Evolutionary conservation across 2,329 filamentous ascomycete genomes (phyloP).

Genomic region (Endoconidiophora laricicola): DNA sequence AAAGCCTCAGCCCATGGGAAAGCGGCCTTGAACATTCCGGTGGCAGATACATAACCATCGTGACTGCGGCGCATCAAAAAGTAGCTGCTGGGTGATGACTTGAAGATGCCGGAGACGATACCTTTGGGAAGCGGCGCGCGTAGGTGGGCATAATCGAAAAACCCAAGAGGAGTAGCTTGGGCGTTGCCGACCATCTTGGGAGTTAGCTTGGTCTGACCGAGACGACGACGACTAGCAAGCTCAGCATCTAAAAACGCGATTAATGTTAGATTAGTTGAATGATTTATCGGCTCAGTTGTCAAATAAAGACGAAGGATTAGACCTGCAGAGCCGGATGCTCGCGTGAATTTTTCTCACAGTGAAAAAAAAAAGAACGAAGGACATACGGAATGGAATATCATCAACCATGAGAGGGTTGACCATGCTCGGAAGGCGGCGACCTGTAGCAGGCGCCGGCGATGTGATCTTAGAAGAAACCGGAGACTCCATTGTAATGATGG

Average conservation of each 20-base stretch:
- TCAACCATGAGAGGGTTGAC: conserved; percentile 47
- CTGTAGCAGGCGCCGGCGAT: conserved; percentile 16
- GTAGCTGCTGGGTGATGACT: conserved; percentile 76
- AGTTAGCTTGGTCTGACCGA: conserved; percentile 82
- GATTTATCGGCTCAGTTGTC: not conserved
- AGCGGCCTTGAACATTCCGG: conserved; percentile 83
- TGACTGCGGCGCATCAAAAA: conserved; percentile 87
- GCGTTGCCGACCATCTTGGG: conserved; percentile 66
- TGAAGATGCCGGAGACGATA: conserved; percentile 84
- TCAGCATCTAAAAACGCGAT: conserved; percentile 38
- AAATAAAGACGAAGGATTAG: not conserved
- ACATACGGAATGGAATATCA: conserved; percentile 30
- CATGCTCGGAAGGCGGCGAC: conserved; percentile 35
- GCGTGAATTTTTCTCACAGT: not conserved
- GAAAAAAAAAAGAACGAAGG: not conserved
- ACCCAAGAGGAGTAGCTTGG: conserved; percentile 56
- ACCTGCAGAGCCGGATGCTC: not conserved
- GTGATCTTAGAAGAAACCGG: conserved; percentile 7
- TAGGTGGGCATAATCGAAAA: conserved; percentile 92
- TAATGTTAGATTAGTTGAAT: not conserved
- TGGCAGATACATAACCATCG: conserved; percentile 72
- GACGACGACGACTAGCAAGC: conserved; percentile 66
- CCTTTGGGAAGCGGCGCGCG: conserved; percentile 85
- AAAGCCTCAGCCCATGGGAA: conserved; percentile 60
- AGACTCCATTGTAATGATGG: conserved; percentile 7